Conservation (phyloP, 805 yeast species). For the Yamadazyma insecticola region DNA sequence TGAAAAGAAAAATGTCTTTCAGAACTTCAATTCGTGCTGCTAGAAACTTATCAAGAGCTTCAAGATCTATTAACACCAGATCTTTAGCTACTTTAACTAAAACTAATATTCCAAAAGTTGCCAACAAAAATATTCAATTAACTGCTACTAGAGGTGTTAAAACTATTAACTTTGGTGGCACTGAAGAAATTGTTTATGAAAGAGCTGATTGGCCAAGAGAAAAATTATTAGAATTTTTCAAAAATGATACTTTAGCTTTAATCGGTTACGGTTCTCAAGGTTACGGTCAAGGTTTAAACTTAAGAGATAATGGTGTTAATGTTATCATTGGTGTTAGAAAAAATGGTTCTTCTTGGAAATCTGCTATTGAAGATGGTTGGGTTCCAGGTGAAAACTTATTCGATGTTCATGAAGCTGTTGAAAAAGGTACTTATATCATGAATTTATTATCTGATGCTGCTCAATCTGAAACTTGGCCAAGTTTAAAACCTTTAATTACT, state of each 20-base stretch:
- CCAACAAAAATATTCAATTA: constrained; percentile 19
- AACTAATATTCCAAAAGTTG: constrained; percentile 34
- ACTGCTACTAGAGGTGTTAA: constrained; percentile 84
- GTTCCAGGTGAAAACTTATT: constrained; percentile 98
- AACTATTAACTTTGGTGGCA: constrained; percentile 95
- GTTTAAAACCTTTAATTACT: constrained; percentile 85
- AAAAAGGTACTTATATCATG: constrained; percentile 91
- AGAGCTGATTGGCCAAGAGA: constrained; percentile 99
- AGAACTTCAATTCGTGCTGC: constrained; percentile 44
- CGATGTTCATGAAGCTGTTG: constrained; percentile 89
- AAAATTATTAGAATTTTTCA: constrained; percentile 92
- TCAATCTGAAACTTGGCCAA: constrained; percentile 96
- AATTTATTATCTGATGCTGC: constrained; percentile 99
- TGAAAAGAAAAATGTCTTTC: constrained; percentile 40
- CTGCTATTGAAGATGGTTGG: constrained; percentile 99
- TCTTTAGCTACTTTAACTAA: constrained; percentile 55
- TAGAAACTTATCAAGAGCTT: constrained; percentile 39
- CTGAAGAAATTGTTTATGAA: constrained; percentile 93
- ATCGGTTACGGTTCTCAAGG: constrained; percentile 99
- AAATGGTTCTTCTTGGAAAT: constrained; percentile 99
- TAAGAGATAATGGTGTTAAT: constrained; percentile 98
- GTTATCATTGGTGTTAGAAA: constrained; percentile 98
- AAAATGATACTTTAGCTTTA: constrained; percentile 94
- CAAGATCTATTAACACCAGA: constrained; percentile 52
- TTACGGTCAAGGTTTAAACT: constrained; percentile 99